These are phyloP conservation scores for Globisporangium rhizosaccharum DNA, from an alignment of 352 stramenopile species.

Conservation along the genomic window DNA sequence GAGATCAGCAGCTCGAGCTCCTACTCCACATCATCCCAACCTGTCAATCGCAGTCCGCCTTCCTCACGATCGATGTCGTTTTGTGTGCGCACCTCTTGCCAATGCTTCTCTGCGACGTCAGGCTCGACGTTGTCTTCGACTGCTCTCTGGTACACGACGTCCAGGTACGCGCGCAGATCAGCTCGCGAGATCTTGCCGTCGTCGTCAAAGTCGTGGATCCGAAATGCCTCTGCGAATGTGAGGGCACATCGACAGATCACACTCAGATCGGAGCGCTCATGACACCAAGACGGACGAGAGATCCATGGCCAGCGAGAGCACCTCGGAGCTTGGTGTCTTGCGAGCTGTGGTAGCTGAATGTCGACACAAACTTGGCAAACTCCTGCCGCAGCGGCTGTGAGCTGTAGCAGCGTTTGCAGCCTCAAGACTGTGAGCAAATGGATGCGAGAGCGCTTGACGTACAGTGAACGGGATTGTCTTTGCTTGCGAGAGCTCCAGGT, in stretches of 20 bases:
- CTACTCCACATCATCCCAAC: slow-evolving; percentile 11
- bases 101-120: slow-evolving; percentile 11
- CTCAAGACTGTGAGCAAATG: background rate
- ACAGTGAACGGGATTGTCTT: slow-evolving; percentile 36
- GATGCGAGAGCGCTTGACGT: background rate
- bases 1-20: slow-evolving; percentile 34
- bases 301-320: slow-evolving; percentile 4
- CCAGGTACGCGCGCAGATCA: slow-evolving; percentile 45
- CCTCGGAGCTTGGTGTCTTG: slow-evolving; percentile 47
- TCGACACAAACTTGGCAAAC: slow-evolving; percentile 43
- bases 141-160: slow-evolving; percentile 29
- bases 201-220: slow-evolving; percentile 66
- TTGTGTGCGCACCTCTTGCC: slow-evolving; percentile 19
- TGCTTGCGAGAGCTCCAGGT: slow-evolving; percentile 29
- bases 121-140: slow-evolving; percentile 22
- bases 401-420: background rate
- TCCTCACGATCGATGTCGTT: background rate
- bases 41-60: background rate
- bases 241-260: background rate
- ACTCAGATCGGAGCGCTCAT: background rate
- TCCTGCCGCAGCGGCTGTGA: slow-evolving; percentile 22
- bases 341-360: slow-evolving; percentile 56
- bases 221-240: slow-evolving; percentile 38
- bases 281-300: background rate
- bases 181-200: slow-evolving; percentile 61